Evolutionary conservation across 495 filamentous ascomycete genomes (phyloP), one percentile per base, ranked within the genome.

Genomic region (Neurospora sp.): DNA sequence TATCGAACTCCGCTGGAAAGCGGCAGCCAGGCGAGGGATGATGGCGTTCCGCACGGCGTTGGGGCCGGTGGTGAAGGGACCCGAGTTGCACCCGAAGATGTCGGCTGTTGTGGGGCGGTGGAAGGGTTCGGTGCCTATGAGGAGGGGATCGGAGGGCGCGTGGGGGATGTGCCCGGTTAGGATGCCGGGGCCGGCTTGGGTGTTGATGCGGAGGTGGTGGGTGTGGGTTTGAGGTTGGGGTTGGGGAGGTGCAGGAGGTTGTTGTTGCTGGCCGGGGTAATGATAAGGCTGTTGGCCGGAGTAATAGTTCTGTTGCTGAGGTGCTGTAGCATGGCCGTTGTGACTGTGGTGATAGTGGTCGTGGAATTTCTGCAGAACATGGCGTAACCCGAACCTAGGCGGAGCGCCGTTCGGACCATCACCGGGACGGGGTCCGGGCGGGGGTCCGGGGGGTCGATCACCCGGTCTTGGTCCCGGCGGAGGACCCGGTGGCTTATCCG

Each of bases 1-100:
- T n/a, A n/a, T n/a, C n/a, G n/a, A n/a, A 7, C 11, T 14, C 23
- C 92, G 85, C 78, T 90, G 90, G 70, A 93, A 92, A 0, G 90
- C 91, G 5, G 92, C 92, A 0, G 90, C 88, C 1, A 95, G 80
- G 10, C 92, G 85, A 0, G 87, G 85, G 23, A 88, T 87, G 54
- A 87, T 84, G 12, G 92, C 90, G 37, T 91, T 90, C 4, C 92
- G 86, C 46, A 84, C 82, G 0, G 85, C 81, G n/a, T 86, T 85
- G 5, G 83, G 82, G 0, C 84, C 84, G 5, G 88, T 88, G 3
- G 85, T 77, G 77, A 95, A 95, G 1, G 91, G 89, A 0, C 92
- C 92, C 44, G 85, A 89, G 76, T 89, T 92, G 83, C 91, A 93
- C 69, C 87, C 88, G 75, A 93, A 87, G 75, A 95, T 91, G 77